Percentiles rank a stretch among this genome's conserved stretches.
Conservation (phyloP, 2,329 filamentous ascomycete genomes). For the Chrysosporium keratinophilum region DNA sequence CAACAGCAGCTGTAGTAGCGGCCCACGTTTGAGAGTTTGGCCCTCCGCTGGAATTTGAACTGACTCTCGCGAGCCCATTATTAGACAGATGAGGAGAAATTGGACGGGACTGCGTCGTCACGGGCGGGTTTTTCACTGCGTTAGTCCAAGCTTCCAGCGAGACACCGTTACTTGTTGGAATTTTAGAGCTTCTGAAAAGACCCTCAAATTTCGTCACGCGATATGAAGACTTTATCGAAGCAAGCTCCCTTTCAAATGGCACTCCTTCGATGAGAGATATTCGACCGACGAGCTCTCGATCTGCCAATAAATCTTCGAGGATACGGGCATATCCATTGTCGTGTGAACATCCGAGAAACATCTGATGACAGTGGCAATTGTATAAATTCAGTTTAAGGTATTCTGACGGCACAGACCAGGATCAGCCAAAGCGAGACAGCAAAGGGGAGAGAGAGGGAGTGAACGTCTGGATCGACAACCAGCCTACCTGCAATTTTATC, state of each 20-base stretch:
- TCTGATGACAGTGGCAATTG: conserved; percentile 51
- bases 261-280: conserved; percentile 49
- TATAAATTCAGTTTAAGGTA: conserved; percentile 46
- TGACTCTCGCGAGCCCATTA: neutral
- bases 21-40: conserved; percentile 24
- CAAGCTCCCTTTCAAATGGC: conserved; percentile 46
- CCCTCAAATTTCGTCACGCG: conserved; percentile 41
- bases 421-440: neutral
- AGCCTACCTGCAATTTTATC: conserved; percentile 40
- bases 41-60: conserved; percentile 12
- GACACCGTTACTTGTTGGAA: conserved; percentile 25
- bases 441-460: neutral
- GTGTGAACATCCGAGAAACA: conserved; percentile 50
- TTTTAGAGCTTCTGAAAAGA: conserved; percentile 46
- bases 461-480: neutral
- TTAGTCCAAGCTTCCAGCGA: conserved; percentile 15
- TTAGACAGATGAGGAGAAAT: conserved; percentile 31
- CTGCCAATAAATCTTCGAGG: conserved; percentile 41
- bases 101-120: conserved; percentile 21
- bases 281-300: conserved; percentile 37
- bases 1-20: conserved; percentile 29
- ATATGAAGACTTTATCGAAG: conserved; percentile 39
- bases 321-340: conserved; percentile 46
- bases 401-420: conserved; percentile 30
- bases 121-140: conserved; percentile 12